Conservation (phyloP, 2,329 filamentous ascomycete genomes). For the Fusarium hainanense region DNA sequence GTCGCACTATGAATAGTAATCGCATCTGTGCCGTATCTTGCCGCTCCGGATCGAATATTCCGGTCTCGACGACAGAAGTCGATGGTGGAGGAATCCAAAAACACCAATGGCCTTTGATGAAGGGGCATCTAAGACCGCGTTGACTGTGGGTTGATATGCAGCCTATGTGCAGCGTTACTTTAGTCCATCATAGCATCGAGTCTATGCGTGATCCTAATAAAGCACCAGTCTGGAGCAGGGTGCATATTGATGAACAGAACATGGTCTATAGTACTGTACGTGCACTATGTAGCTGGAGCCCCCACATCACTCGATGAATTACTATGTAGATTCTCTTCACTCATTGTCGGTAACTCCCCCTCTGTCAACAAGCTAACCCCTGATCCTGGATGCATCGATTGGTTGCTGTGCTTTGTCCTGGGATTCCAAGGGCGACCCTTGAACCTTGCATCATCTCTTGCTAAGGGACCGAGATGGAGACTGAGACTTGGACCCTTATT, state of each 20-base stretch:
- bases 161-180: not conserved
- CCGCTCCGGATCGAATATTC: not conserved
- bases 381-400: slow-evolving; percentile 27
- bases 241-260: not conserved
- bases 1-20: not conserved
- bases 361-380: slow-evolving; percentile 13
- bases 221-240: slow-evolving; percentile 1
- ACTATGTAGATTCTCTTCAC: slow-evolving; percentile 19
- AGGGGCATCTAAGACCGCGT: not conserved
- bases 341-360: slow-evolving; percentile 15
- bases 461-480: slow-evolving; percentile 7
- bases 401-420: slow-evolving; percentile 24
- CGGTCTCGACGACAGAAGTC: not conserved
- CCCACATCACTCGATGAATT: slow-evolving; percentile 22
- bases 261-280: not conserved
- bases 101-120: not conserved
- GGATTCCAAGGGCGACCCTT: slow-evolving; percentile 21
- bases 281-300: not conserved
- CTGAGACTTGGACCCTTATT: slow-evolving; percentile 33
- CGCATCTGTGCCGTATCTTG: not conserved
- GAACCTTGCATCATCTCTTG: slow-evolving; percentile 32
- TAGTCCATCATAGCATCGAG: not conserved
- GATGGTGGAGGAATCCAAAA: not conserved
- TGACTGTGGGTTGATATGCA: not conserved
- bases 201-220: slow-evolving; percentile 1